Conservation (phyloP, 768 basidiomycete genomes). For the Auriscalpium microsporum region DNA sequence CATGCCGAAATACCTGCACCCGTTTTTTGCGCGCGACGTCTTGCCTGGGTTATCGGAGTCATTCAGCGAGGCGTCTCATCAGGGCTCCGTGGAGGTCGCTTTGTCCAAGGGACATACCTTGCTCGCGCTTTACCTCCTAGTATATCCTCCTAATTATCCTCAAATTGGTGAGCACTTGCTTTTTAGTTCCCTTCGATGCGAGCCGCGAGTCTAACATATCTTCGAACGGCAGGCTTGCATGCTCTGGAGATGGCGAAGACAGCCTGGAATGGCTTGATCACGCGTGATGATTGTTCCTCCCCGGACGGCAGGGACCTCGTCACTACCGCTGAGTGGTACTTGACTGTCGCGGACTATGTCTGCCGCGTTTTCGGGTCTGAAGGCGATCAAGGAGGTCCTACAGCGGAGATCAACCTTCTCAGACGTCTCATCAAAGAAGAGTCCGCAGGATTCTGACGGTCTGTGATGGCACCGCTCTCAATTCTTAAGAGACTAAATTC, state of each 20-base stretch:
- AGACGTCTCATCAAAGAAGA: slow-evolving; percentile 2
- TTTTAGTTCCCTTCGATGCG: not conserved
- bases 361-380: slow-evolving; percentile 6
- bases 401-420: slow-evolving; percentile 3
- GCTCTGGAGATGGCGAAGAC: slow-evolving; percentile 70
- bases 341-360: not conserved
- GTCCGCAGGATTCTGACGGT: not conserved
- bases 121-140: slow-evolving; percentile 54
- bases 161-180: slow-evolving; percentile 52
- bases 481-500: too few species aligned
- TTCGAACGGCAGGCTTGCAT: slow-evolving; percentile 50
- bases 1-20: slow-evolving; percentile 34
- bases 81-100: slow-evolving; percentile 46
- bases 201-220: not conserved
- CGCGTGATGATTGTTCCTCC: slow-evolving; percentile 9
- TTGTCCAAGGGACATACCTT: slow-evolving; percentile 46
- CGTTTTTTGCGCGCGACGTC: slow-evolving; percentile 49
- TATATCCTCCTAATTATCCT: slow-evolving; percentile 76
- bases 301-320: not conserved
- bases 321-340: not conserved
- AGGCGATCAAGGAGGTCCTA: slow-evolving; percentile 10
- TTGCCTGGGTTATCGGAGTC: slow-evolving; percentile 48
- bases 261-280: slow-evolving; percentile 56
- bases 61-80: slow-evolving; percentile 67
- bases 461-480: too few species aligned